Evolutionary conservation across 78 protist genomes (phyloP).

Genomic region (Dictyostelium firmibasis): DNA sequence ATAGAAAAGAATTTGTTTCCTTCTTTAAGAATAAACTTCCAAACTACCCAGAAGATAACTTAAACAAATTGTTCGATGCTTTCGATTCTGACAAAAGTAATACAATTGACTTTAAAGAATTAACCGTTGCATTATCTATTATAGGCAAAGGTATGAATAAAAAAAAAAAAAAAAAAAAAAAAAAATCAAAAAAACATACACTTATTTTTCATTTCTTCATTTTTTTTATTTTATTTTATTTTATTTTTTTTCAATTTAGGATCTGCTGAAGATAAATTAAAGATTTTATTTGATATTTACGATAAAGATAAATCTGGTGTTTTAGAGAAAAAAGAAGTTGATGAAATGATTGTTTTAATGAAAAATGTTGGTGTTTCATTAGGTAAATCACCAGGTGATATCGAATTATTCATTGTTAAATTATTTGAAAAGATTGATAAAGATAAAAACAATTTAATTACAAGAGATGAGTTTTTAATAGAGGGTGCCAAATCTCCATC

Average conservation of each 20-base stretch:
- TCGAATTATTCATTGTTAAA: neutral
- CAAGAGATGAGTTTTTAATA: conserved; percentile 1
- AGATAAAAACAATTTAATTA: conserved; percentile 19
- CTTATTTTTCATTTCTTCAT: neutral
- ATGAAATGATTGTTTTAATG: conserved; percentile 18
- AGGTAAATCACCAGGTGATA: conserved; percentile 28
- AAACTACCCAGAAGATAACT: conserved; percentile 10
- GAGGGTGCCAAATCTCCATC: conserved; percentile 46
- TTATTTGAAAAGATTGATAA: conserved; percentile 52
- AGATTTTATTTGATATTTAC: conserved; percentile 16
- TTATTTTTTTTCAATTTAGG: neutral
- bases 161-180: neutral
- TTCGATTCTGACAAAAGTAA: conserved; percentile 57
- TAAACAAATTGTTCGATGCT: conserved; percentile 13
- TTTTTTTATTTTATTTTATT: neutral
- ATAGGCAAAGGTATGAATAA: conserved; percentile 22
- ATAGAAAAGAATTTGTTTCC: conserved; percentile 43
- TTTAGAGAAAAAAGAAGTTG: conserved; percentile 35
- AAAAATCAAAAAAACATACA: neutral
- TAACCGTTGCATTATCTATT: conserved; percentile 30
- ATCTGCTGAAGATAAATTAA: neutral
- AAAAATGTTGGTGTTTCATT: conserved; percentile 19
- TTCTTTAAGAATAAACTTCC: conserved; percentile 28
- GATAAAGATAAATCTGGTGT: conserved; percentile 37
- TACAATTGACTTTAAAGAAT: conserved; percentile 37